Evolutionary conservation across 1,284 basidiomycete species (phyloP).

Genomic region (Fistulina hepatica): DNA sequence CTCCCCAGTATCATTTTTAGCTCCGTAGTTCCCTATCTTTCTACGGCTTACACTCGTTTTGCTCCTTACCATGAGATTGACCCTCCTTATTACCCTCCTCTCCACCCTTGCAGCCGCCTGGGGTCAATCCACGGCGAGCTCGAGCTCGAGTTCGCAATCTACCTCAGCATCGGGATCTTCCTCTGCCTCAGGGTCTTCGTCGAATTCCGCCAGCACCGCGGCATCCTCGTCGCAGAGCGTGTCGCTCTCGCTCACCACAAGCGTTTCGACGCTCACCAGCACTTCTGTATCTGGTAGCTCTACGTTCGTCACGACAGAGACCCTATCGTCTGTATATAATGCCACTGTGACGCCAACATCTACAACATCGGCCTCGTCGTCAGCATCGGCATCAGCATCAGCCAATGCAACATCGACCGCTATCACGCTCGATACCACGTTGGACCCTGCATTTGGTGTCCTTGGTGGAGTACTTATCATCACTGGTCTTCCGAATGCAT

Average conservation of each 20-base stretch:
- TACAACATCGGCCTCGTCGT: constrained; percentile 27
- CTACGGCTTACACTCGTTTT: no score
- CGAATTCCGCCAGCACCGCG: no score
- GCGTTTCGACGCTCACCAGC: constrained; percentile 35
- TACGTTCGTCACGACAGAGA: constrained; percentile 42
- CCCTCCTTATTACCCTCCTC: no score
- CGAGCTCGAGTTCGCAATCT: no score
- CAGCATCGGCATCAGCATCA: constrained; percentile 34
- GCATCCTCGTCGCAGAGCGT: constrained; percentile 20
- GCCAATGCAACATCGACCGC: constrained; percentile 40
- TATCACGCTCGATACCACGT: constrained; percentile 55
- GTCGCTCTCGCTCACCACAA: constrained; percentile 41
- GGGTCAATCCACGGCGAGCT: no score
- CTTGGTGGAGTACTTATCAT: constrained; percentile 83
- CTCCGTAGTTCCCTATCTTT: no score
- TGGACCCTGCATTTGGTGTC: constrained; percentile 85
- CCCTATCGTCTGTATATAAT: constrained; percentile 26
- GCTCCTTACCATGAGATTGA: no score
- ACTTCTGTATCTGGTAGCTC: constrained; percentile 38
- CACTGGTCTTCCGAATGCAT: constrained; percentile 81
- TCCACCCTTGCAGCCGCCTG: no score
- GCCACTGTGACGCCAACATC: constrained; percentile 37
- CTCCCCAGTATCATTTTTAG: no score
- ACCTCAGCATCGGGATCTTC: no score
- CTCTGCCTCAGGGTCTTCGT: no score